Conservation (phyloP, 2,329 filamentous ascomycete genomes). For the Ilyonectria sp. region DNA sequence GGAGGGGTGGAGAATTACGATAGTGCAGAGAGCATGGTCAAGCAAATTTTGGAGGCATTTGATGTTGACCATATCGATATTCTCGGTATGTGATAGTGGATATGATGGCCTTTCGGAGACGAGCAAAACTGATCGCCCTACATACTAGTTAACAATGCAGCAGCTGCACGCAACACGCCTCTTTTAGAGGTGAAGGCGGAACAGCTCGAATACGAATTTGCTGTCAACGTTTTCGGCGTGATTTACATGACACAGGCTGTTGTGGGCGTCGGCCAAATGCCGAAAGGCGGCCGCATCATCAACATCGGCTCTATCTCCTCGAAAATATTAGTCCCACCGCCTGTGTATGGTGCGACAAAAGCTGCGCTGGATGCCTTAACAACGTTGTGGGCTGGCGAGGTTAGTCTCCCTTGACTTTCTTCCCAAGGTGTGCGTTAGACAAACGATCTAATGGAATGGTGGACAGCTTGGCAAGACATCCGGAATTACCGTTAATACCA, state of each 20-base stretch:
- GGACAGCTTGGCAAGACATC: conserved; percentile 46
- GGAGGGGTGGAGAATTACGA: conserved; percentile 37
- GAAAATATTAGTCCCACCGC: conserved; percentile 27
- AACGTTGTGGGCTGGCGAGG: too few species aligned
- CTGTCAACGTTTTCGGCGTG: conserved; percentile 50
- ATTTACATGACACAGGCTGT: conserved; percentile 53
- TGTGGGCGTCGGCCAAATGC: conserved; percentile 45
- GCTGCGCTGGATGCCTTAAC: conserved; percentile 52
- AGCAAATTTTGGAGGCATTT: conserved; percentile 31
- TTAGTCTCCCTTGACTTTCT: too few species aligned
- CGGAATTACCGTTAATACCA: conserved; percentile 59
- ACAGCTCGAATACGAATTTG: too few species aligned
- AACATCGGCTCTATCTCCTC: conserved; percentile 52
- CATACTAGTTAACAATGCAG: too few species aligned
- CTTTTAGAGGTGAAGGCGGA: too few species aligned
- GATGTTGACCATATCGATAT: conserved; percentile 55
- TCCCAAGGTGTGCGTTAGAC: background rate
- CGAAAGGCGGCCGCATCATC: conserved; percentile 53
- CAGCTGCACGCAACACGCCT: too few species aligned
- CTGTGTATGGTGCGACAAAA: conserved; percentile 51
- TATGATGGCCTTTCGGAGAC: too few species aligned
- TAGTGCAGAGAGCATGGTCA: too few species aligned
- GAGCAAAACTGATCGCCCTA: too few species aligned
- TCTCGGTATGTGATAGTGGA: conserved; percentile 47
- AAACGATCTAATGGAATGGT: background rate